phyloP scores from a whole-genome alignment of 306 rosid species.

The Pyrus bretschneideri region DNA sequence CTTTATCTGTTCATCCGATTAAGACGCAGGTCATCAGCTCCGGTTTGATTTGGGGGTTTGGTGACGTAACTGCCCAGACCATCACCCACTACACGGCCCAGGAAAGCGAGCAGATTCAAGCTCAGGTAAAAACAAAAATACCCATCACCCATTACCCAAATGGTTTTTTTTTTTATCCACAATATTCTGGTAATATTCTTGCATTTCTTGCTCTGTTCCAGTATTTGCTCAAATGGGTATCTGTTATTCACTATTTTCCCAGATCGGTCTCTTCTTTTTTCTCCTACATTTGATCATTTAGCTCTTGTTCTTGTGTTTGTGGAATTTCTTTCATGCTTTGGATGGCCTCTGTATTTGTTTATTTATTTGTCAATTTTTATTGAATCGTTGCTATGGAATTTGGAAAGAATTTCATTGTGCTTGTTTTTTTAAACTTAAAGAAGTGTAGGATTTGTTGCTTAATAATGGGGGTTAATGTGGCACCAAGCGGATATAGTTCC shows the following conservation, averaged over 20 bases:
- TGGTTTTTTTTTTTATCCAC: background rate
- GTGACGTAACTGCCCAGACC: constrained; percentile 73
- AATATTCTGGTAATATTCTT: background rate
- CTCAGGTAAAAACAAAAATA: constrained; percentile 27
- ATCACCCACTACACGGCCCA: constrained; percentile 48
- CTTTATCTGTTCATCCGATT: constrained; percentile 60
- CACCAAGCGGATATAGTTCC: background rate
- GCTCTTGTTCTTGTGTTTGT: background rate
- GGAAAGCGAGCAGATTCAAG: constrained; percentile 13
- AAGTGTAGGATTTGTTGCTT: background rate
- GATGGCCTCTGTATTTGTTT: background rate
- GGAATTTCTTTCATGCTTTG: background rate
- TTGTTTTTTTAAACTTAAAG: background rate
- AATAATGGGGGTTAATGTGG: background rate
- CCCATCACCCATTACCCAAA: background rate
- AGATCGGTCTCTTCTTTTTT: background rate
- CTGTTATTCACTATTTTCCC: background rate
- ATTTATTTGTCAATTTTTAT: background rate
- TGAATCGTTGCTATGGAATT: background rate
- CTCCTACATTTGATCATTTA: background rate
- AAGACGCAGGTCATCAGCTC: constrained; percentile 75
- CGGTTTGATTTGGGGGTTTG: constrained; percentile 60
- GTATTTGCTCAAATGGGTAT: background rate
- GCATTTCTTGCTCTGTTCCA: background rate
- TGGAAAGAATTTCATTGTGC: background rate